Base-by-base conservation (phyloP, 148 eudicot genomes). In the Simmondsia chinensis region DNA sequence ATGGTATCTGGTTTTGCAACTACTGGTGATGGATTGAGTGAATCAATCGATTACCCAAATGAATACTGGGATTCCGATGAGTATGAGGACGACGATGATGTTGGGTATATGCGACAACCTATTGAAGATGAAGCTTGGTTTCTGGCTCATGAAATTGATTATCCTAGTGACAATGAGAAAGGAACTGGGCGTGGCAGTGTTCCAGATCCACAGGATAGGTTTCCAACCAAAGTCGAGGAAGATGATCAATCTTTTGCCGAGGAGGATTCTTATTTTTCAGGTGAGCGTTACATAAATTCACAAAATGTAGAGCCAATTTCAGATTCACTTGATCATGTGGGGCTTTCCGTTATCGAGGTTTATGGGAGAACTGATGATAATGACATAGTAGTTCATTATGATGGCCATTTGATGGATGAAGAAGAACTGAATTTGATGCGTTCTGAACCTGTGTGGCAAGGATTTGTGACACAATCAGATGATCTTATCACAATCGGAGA, bases 51-150 rank as follows among this genome's bases (percentile, higher is more conserved):
- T 69, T 91, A 72, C 64, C 81, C 80, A 5, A 86, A 85, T 69
- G 99, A 91, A 36, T 91, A 76, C 37, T 91, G 99, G 99, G 99
- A 91, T 60, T 91, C 99, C 26, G 99, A 91, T 56, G 99, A 86
- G 72, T 91, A 91, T 53, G 99, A 86, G 6, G 96, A 91, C 28
- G 99, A 91, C 33, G 96, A 91, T 9, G 99, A 91, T 71, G 95
- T 86, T 71, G 99, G 99, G 63, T 91, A 91, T 50, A 91, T 75
- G 86, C 82, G 96, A 63, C 99, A 91, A 65, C 99, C 99, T 59
- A 91, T 91, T 64, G 99, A 91, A 56, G 99, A 91, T 25, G 99
- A 91, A 66, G 66, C 86, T 59, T 91, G 99, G 99, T 91, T 91
- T 82, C 61, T 91, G 46, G 94, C 99, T 43, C 99, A 91, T 77